Percentiles rank a stretch among this genome's conserved stretches.
These are phyloP conservation scores for Sarocladium brachiariae DNA, from an alignment of 2,329 filamentous ascomycete species.

Conservation along the genomic window DNA sequence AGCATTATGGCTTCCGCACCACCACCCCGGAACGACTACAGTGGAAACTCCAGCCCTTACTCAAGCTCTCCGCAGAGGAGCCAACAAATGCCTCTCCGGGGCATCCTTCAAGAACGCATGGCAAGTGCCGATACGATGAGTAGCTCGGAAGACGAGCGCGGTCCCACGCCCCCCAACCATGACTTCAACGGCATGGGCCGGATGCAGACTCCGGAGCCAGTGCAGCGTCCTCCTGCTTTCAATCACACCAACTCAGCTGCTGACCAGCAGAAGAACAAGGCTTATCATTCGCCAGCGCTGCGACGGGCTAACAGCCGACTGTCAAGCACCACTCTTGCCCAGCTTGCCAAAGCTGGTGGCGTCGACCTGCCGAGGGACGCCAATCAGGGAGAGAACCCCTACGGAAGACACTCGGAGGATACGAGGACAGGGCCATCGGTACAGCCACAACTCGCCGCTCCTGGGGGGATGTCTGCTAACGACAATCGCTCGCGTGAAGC, in stretches of 20 bases:
- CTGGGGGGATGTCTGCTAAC: constrained; percentile 48
- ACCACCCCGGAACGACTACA: constrained; percentile 19
- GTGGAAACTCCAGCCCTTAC: constrained; percentile 19
- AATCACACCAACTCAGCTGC: constrained; percentile 43
- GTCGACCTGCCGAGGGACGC: constrained; percentile 35
- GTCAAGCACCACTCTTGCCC: constrained; percentile 72
- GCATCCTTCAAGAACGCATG: constrained; percentile 36
- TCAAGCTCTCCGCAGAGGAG: constrained; percentile 23
- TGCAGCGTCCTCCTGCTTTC: constrained; percentile 72
- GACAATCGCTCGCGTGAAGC: constrained; percentile 46
- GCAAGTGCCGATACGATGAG: constrained; percentile 41
- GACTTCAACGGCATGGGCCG: constrained; percentile 48
- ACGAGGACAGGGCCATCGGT: constrained; percentile 38
- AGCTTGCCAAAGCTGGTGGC: constrained; percentile 66
- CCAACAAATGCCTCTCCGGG: constrained; percentile 29
- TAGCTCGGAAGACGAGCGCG: constrained; percentile 50
- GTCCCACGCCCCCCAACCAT: constrained; percentile 33
- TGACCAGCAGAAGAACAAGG: constrained; percentile 57
- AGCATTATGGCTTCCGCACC: constrained; percentile 21
- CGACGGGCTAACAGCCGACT: constrained; percentile 77
- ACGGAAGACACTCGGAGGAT: constrained; percentile 27
- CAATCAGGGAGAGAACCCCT: constrained; percentile 22
- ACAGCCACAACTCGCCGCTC: constrained; percentile 40
- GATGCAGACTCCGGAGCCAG: constrained; percentile 65
- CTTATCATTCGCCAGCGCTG: constrained; percentile 69